Evolutionary conservation across 2,329 filamentous ascomycete species (phyloP).

Genomic region (Sporothrix dimorphospora): DNA sequence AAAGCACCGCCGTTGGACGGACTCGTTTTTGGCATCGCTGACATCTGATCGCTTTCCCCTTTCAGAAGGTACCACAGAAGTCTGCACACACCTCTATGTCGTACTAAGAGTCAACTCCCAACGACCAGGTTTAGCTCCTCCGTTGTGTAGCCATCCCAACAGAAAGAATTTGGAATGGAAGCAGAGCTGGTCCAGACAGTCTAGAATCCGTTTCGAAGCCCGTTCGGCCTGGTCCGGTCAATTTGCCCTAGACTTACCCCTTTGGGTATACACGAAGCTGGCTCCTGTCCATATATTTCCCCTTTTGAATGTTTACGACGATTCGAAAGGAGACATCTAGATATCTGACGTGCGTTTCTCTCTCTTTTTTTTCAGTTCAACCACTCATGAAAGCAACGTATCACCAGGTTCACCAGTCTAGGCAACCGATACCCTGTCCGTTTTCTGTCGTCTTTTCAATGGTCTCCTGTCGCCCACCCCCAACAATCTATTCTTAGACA

Average conservation of each 20-base stretch:
- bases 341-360: not conserved
- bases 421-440: not conserved
- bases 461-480: not conserved
- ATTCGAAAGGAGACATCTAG: not conserved
- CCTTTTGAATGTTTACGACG: not conserved
- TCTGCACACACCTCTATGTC: not conserved
- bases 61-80: not conserved
- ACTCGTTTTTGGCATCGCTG: not conserved
- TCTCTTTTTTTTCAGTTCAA: not conserved
- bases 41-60: not conserved
- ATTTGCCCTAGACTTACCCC: not conserved
- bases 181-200: too few relatives aligned
- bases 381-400: not conserved
- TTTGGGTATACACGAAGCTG: not conserved
- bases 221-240: too few relatives aligned
- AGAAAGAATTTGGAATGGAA: too few relatives aligned
- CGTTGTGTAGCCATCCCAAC: too few relatives aligned
- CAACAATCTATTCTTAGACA: conserved; percentile 5
- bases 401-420: not conserved
- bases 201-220: not conserved
- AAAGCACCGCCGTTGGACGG: not conserved
- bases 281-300: not conserved
- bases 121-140: not conserved
- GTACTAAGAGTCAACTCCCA: not conserved
- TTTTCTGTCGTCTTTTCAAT: not conserved